Evolutionary conservation across 306 rosid species (phyloP), one percentile per base, ranked within the genome.

Genomic region (Rosa lucieae): DNA sequence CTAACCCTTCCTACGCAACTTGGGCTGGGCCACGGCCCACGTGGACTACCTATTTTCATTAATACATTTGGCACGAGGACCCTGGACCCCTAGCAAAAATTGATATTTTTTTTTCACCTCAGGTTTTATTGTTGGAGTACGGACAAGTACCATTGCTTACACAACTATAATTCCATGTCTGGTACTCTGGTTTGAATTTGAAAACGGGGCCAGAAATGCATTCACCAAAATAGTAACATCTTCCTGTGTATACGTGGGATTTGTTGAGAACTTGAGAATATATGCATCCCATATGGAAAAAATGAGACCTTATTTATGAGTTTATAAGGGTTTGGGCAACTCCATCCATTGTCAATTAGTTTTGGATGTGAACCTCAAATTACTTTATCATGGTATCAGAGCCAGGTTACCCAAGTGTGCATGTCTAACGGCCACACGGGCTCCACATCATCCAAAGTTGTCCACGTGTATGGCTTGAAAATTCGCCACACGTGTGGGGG

Each of bases 21-120:
- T 35, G 49, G 79, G 72, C 23, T 63, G 72, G 72, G 62, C 79
- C 61, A 63, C 47, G 47, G 72, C 62, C 49, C 72, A 20, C 72
- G 35, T 62, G 79, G 67, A 40, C 23, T 43, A 0, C 5, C 43
- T 32, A 32, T 65, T 29, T 35, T 35, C 70, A 65, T 65, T 35
- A 32, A 1, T 15, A 65, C 70, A 65, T 21, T 65, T 14, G 42
- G 40, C 42, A 2, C 7, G 40, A 23, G 17, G 67, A 23, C 32
- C 32, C 63, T 56, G 65, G 65, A 58, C 65, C 65, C 13, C 6
- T 11, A n/a, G 29, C 13, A 58, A 21, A 21, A 56, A 56, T 2
- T 52, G n/a, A 26, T 26, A 26, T 48, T 59, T 59, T 5, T 14
- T 12, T 63, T 2, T 6, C 5, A 3, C 0, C 10, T 5, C 37